Evolutionary conservation across 768 basidiomycete species (phyloP).

Genomic region (Phylloporus scabripes): DNA sequence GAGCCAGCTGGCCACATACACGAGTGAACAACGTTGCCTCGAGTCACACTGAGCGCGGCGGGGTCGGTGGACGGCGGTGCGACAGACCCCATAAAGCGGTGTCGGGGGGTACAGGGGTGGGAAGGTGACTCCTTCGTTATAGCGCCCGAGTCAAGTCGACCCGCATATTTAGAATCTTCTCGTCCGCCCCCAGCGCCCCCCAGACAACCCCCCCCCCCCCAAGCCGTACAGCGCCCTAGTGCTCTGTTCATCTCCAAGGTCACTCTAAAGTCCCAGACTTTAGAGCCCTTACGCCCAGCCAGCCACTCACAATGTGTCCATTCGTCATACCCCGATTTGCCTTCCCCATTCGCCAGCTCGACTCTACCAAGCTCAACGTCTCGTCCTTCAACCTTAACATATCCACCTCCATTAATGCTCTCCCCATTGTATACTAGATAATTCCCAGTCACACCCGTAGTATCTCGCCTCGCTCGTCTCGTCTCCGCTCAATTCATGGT

Average conservation of each 20-base stretch:
- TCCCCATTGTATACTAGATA: slow-evolving; percentile 35
- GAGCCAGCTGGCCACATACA: too few species aligned
- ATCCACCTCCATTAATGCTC: slow-evolving; percentile 29
- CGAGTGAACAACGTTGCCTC: too few species aligned
- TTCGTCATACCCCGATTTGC: slow-evolving; percentile 24
- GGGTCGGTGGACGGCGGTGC: slow-evolving; percentile 9
- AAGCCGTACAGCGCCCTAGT: slow-evolving; percentile 23
- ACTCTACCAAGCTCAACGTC: slow-evolving; percentile 12
- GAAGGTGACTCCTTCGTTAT: slow-evolving; percentile 32
- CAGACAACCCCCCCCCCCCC: background rate
- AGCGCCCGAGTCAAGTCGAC: slow-evolving; percentile 23
- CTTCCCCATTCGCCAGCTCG: slow-evolving; percentile 16
- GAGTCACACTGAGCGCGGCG: background rate
- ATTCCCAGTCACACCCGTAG: slow-evolving; percentile 13
- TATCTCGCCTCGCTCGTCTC: slow-evolving; percentile 2
- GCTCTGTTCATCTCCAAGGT: slow-evolving; percentile 27
- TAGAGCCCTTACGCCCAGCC: slow-evolving; percentile 25
- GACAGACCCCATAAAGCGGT: slow-evolving; percentile 24
- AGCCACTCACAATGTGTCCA: slow-evolving; percentile 38
- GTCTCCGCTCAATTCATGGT: slow-evolving; percentile 23
- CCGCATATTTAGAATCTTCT: slow-evolving; percentile 20
- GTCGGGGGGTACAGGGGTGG: slow-evolving; percentile 19
- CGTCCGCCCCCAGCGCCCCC: slow-evolving; percentile 6
- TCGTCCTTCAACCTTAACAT: slow-evolving; percentile 14
- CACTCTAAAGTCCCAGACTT: slow-evolving; percentile 41